phyloP scores from a whole-genome alignment of 352 stramenopile genomes.

The Pythium myriotylum region DNA sequence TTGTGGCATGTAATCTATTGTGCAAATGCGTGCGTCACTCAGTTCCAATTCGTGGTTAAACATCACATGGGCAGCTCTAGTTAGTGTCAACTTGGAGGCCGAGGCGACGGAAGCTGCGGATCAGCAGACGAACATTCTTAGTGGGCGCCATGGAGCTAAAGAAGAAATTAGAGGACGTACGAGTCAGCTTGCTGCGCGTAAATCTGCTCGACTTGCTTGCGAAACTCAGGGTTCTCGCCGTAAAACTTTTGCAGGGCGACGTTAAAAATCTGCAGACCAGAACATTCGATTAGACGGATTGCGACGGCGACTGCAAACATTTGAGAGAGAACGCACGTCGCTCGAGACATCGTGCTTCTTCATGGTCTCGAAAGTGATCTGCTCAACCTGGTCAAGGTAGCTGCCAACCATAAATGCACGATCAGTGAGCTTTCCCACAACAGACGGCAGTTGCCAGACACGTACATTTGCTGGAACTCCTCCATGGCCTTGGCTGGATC shows the following conservation, averaged over 20 bases:
- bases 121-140: neutral
- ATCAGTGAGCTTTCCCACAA: neutral
- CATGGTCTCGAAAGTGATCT: conserved; percentile 69
- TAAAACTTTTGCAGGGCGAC: conserved; percentile 72
- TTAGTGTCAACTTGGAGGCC: conserved; percentile 58
- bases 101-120: conserved; percentile 66
- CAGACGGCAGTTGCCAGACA: neutral
- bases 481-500: conserved; percentile 71
- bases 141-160: neutral
- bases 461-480: conserved; percentile 74
- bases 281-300: neutral
- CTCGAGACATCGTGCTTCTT: conserved; percentile 62
- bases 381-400: conserved; percentile 73
- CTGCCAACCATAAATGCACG: conserved; percentile 12
- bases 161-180: conserved; percentile 41
- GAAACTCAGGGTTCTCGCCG: conserved; percentile 63
- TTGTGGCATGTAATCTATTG: conserved; percentile 29
- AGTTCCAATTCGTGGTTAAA: neutral
- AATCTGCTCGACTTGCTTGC: conserved; percentile 67
- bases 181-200: conserved; percentile 68
- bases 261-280: conserved; percentile 52
- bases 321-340: conserved; percentile 37
- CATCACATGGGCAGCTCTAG: conserved; percentile 11
- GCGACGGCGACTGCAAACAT: too few relatives aligned
- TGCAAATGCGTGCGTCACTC: conserved; percentile 3